A percentile compares a stretch with the other conserved stretches of the same genome.
Evolutionary conservation across 164 flowering plant species (phyloP).

Genomic region (Aristolochia fimbriata): DNA sequence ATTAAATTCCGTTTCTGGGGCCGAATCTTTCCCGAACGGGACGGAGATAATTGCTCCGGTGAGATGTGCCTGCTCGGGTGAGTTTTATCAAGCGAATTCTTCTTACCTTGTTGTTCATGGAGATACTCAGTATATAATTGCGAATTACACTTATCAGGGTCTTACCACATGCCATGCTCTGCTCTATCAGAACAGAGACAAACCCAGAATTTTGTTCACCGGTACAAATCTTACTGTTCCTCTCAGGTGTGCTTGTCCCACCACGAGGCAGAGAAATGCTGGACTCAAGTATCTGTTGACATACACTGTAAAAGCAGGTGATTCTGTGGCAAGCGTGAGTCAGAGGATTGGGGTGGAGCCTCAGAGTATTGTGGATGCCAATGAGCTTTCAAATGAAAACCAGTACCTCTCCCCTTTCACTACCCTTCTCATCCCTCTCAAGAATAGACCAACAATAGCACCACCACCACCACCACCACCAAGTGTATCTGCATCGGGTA

Average conservation of each 20-base stretch:
- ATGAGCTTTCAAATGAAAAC: slow-evolving; percentile 25
- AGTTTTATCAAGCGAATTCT: slow-evolving; percentile 41
- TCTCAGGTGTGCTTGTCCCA: slow-evolving; percentile 65
- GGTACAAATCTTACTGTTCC: slow-evolving; percentile 32
- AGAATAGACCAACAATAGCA: slow-evolving; percentile 30
- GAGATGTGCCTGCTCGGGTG: slow-evolving; percentile 47
- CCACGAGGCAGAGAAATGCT: slow-evolving; percentile 24
- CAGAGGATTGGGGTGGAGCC: slow-evolving; percentile 19
- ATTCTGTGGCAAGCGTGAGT: slow-evolving; percentile 22
- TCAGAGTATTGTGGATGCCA: slow-evolving; percentile 28
- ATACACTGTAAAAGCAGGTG: slow-evolving; percentile 27
- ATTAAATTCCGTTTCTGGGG: slow-evolving; percentile 34
- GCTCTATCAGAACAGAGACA: slow-evolving; percentile 27
- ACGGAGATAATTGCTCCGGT: slow-evolving; percentile 53
- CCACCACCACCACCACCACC: slow-evolving; percentile 17
- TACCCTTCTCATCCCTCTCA: slow-evolving; percentile 57
- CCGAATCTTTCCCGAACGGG: slow-evolving; percentile 20
- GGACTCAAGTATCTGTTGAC: slow-evolving; percentile 40
- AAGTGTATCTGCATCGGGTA: slow-evolving; percentile 12
- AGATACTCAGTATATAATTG: slow-evolving; percentile 27
- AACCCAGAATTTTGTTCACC: slow-evolving; percentile 7
- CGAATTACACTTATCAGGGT: slow-evolving; percentile 57
- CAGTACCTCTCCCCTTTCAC: slow-evolving; percentile 35
- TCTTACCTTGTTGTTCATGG: slow-evolving; percentile 23
- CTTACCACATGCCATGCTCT: slow-evolving; percentile 60